phyloP scores from a whole-genome alignment of 2,329 filamentous ascomycete genomes.

The Leptosphaerulina australis region DNA sequence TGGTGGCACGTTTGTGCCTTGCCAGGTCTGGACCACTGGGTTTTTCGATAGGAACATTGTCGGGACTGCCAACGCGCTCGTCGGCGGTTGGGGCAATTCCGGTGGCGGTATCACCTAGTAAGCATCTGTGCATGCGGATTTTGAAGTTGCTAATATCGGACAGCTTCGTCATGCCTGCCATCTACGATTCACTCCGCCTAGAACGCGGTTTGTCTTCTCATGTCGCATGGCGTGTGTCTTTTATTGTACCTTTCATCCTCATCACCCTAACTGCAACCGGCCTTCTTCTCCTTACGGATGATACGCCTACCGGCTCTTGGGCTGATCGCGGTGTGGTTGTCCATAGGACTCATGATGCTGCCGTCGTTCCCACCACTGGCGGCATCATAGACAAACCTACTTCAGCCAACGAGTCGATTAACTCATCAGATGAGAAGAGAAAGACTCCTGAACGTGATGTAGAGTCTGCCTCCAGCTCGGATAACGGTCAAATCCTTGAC shows the following conservation, averaged over 20 bases:
- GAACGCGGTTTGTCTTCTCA: slow-evolving; percentile 65
- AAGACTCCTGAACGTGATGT: slow-evolving; percentile 40
- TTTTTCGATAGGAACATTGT: slow-evolving; percentile 95
- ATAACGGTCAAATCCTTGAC: slow-evolving; percentile 60
- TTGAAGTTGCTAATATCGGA: slow-evolving; percentile 14
- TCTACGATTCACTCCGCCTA: slow-evolving; percentile 76
- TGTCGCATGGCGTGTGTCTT: slow-evolving; percentile 82
- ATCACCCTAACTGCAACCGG: slow-evolving; percentile 69
- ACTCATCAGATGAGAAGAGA: slow-evolving; percentile 50
- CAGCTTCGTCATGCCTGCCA: slow-evolving; percentile 84
- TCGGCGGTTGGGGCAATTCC: slow-evolving; percentile 84
- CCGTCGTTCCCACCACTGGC: slow-evolving; percentile 59
- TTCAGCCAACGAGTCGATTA: slow-evolving; percentile 41
- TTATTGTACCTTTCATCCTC: slow-evolving; percentile 81
- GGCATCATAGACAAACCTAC: slow-evolving; percentile 53
- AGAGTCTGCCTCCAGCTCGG: slow-evolving; percentile 53
- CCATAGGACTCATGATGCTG: slow-evolving; percentile 53
- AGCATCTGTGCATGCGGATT: slow-evolving; percentile 5
- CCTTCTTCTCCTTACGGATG: slow-evolving; percentile 76
- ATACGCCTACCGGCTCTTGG: slow-evolving; percentile 85
- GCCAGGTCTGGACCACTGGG: slow-evolving; percentile 89
- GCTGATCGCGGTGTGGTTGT: slow-evolving; percentile 68
- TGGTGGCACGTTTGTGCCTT: slow-evolving; percentile 79
- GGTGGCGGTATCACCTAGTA: slow-evolving; percentile 86
- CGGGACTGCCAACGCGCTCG: slow-evolving; percentile 83